A percentile compares a stretch with the other conserved stretches of the same genome.
Conservation (phyloP, 805 yeast genomes). For the Metschnikowia proteae region DNA sequence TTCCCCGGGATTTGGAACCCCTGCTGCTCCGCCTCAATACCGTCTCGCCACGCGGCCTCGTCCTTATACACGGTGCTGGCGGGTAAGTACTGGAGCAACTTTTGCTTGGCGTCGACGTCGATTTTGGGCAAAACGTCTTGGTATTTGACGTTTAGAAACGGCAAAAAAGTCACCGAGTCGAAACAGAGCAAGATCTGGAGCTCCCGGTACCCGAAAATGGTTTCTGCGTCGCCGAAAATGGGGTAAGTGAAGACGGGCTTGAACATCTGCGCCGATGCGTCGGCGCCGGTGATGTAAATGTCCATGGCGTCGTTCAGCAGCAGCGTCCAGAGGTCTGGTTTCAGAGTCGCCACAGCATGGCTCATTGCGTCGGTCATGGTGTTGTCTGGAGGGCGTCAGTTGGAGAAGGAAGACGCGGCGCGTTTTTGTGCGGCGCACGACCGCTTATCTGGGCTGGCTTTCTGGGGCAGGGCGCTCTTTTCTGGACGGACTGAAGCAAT, state of each 20-base stretch:
- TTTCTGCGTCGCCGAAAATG: slow-evolving; percentile 87
- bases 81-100: slow-evolving; percentile 59
- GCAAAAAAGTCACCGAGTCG: slow-evolving; percentile 70
- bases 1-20: slow-evolving; percentile 42
- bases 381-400: no score
- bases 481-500: no score
- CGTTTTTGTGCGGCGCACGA: no score
- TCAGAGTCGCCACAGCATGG: slow-evolving; percentile 28
- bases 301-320: slow-evolving; percentile 67
- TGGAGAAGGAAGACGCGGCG: no score
- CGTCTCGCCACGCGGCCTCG: slow-evolving; percentile 65
- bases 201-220: slow-evolving; percentile 77
- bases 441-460: no score
- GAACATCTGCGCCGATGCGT: slow-evolving; percentile 57
- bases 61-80: slow-evolving; percentile 55
- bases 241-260: slow-evolving; percentile 86
- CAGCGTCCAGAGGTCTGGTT: slow-evolving; percentile 71
- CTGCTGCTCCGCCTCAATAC: slow-evolving; percentile 46
- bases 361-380: slow-evolving; percentile 1
- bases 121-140: slow-evolving; percentile 50
- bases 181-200: slow-evolving; percentile 62
- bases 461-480: no score
- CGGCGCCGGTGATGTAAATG: slow-evolving; percentile 52
- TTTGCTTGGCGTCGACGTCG: slow-evolving; percentile 55
- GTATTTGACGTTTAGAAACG: slow-evolving; percentile 63